Base-by-base conservation (phyloP, 2,329 filamentous ascomycete genomes). In the Colletotrichum zoysiae region DNA sequence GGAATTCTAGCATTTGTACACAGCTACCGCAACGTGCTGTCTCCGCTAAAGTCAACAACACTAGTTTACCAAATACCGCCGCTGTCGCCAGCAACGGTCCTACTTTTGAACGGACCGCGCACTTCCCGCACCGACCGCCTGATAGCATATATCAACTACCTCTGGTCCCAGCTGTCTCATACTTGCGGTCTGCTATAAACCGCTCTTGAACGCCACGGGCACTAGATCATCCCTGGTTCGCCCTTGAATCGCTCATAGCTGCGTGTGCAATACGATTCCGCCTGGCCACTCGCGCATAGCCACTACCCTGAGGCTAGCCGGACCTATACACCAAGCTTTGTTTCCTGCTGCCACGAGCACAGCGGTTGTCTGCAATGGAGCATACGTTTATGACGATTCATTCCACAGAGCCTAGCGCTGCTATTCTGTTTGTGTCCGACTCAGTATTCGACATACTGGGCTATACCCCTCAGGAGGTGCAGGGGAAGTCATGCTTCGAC, bases 321-420 rank as follows among this genome's bases (percentile, higher is more conserved):
- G 46, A 48, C 59, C 42, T 33, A 70, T 59, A 71, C 23, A 40
- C 65, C 23, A 64, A 48, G 64, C 59, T 53, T 56, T 69, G 40
- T 53, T 53, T 57, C 23, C 35, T 50, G 23, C 14, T 55, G 51
- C 63, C 44, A 35, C 55, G 50, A 61, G 61, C 67, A 30, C 51
- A 65, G 50, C 42, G 30, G 38, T 62, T 56, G 26, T 73, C 74
- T 78, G 80, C 79, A 74, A 93, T 94, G 93, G 93, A 95, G 82
- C 92, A 92, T 76, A 96, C 94, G 42, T 97, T 97, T 83, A 96
- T 97, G 84, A 95, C 93, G 76, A 96, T 97, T 79, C 94, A 96
- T 80, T 74, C 61, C 48, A 71, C 75, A 95, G 93, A 95, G 81
- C 86, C 95, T 72, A 91, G 95, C 79, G 94, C 93, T 76, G 92